Evolutionary conservation across 2,329 filamentous ascomycete genomes (phyloP), one percentile per base, ranked within the genome.

Genomic region (Verticillium nubilum): DNA sequence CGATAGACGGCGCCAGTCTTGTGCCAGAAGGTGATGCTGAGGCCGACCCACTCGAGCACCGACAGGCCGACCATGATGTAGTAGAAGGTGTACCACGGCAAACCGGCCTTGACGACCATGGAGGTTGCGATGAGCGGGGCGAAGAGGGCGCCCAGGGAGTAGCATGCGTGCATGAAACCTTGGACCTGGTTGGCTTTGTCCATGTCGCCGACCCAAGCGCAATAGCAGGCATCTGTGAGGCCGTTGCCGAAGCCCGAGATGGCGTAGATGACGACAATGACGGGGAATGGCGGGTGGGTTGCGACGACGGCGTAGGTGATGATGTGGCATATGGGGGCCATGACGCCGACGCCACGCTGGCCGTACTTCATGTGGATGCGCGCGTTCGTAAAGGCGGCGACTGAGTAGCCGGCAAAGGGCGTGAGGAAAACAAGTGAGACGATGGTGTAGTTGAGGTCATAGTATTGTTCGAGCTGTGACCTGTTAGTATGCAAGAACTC

Each of bases 51-150:
- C 67, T 90, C 86, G n/a, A 89, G 60, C 0, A 70, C 75, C 0
- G 86, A 78, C 37, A 80, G 74, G 1, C 74, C 81, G 56, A 76
- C 83, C 86, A 90, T 88, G 59, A 90, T 73, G 67, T 89, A 90
- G 67, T 90, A 91, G 68, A 85, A 91, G 3, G 76, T 79, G 65
- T 87, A 89, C 89, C 89, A 92, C 0, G 79, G 79, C 61, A 86
- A 58, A 1, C 73, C 66, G 0, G 78, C 83, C 57, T 81, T 83
- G 0, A 86, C 85, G 29, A 91, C 83, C 79, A 91, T 83, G 0
- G 79, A 81, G 0, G 88, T 90, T 0, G 87, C 87, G 59, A 89
- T 81, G 2, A 90, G 69, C 0, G 87, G 88, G 3, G 84, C 77
- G 2, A 89, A 73, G 0, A 88, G 79, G 0, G 86, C 88, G 0